Base-by-base conservation (phyloP, 75 land plant genomes). In the Pinus taeda region DNA sequence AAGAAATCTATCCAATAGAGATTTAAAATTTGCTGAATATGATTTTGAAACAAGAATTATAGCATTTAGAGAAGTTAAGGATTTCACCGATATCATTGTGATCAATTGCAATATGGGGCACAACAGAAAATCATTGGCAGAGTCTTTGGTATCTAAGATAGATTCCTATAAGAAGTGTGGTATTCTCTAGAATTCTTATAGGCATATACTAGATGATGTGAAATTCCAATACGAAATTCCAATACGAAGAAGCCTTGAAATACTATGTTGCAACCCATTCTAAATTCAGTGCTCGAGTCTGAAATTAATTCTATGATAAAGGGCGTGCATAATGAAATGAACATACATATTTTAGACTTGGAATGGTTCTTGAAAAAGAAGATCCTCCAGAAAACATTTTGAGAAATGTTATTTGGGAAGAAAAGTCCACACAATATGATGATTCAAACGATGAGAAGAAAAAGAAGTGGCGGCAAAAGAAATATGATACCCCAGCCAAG, bases 71-170 rank as follows among this genome's bases (percentile, higher is more conserved):
- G 87, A 85, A 74, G 99, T 89, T 45, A 82, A 85, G 57, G 99
- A 97, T 78, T 82, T 86, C 57, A 89, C 93, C 12, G 95, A 97
- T 71, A 86, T 93, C 36, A 87, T 95, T 49, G 70, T 97, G 22
- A 93, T 97, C 11, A 85, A 93, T 74, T 95, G 92, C 58, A 95
- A 97, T 74, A 70, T 97, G 61, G 99, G 91, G 4, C 98, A 95
- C 85, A 96, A 95, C 3, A 83, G 89, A 79, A 87, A 98, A 78
- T 85, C 94, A 56, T 84, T 94, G 65, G 99, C 99, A 69, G 99
- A 97, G 79, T 87, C 84, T 57, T 78, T 93, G 74, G 91, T 92
- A 17, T 75, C 89, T 30, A 83, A 91, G 86, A 77, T 93, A 9
- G 85, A 87, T 63, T 60, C 76, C 69, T 80, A 82, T 42, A 86